phyloP scores from a whole-genome alignment of 140 eudicot species.

The Cichorium intybus region DNA sequence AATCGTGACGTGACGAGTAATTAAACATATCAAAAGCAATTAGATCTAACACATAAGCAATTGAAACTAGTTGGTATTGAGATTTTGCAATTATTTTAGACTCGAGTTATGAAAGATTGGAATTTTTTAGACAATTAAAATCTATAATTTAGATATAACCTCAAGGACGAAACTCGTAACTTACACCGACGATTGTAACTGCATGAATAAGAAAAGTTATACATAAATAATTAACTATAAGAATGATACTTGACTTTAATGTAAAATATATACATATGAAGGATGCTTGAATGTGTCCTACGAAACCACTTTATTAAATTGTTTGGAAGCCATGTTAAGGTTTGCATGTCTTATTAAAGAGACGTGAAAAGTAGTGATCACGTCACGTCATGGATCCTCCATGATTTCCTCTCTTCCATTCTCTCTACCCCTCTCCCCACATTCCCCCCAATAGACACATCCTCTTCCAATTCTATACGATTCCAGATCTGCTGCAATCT shows the following conservation, averaged over 20 bases:
- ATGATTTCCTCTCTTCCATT: conserved; percentile 20
- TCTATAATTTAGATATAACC: not conserved
- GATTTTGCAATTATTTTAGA: not conserved
- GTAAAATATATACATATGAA: not conserved
- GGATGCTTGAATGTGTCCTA: not conserved
- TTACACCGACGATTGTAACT: not conserved
- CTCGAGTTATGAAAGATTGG: not conserved
- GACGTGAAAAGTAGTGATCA: conserved; percentile 36
- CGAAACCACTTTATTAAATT: not conserved
- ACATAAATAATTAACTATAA: not conserved
- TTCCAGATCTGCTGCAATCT: conserved; percentile 10
- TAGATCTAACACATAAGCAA: too few species aligned
- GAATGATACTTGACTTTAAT: not conserved
- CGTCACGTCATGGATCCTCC: conserved; percentile 18
- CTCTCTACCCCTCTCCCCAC: conserved; percentile 15
- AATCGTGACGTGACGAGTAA: too few species aligned
- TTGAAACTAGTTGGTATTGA: too few species aligned
- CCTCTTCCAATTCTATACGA: not conserved
- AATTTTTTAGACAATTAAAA: too few species aligned
- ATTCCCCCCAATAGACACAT: not conserved
- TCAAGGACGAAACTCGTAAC: not conserved
- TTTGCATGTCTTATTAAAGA: conserved; percentile 33
- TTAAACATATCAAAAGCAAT: too few species aligned
- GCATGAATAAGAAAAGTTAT: not conserved
- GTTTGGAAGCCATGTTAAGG: conserved; percentile 23